Conservation (phyloP, 371 early-diverging fungal genomes). For the Umbelopsis sp. region DNA sequence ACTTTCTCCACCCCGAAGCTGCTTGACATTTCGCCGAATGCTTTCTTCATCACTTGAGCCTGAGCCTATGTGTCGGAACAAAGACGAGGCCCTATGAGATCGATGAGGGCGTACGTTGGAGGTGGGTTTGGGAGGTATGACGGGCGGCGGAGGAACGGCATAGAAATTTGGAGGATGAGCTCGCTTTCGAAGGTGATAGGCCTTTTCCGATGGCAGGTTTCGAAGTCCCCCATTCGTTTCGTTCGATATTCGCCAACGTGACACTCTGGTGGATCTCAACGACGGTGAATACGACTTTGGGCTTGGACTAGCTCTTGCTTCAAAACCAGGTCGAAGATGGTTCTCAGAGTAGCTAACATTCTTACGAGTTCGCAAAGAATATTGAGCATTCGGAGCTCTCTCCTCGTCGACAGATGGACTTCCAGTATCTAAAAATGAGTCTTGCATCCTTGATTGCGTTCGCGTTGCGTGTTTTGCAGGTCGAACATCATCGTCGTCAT, state of each 20-base stretch:
- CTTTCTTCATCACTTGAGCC: slow-evolving; percentile 34
- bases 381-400: not conserved
- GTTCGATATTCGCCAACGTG: slow-evolving; percentile 10
- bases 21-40: slow-evolving; percentile 28
- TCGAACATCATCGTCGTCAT: slow-evolving; percentile 17
- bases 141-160: not conserved
- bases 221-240: not conserved
- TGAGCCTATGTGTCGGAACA: slow-evolving; percentile 1
- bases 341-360: slow-evolving; percentile 4
- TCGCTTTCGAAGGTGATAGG: slow-evolving; percentile 14
- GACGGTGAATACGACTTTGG: not conserved
- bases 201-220: not conserved
- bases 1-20: slow-evolving; percentile 25
- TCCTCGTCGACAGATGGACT: slow-evolving; percentile 24
- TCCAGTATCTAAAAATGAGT: slow-evolving; percentile 30
- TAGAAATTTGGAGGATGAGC: slow-evolving; percentile 14
- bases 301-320: not conserved
- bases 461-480: slow-evolving; percentile 21
- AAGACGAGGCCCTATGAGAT: not conserved
- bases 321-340: not conserved
- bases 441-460: slow-evolving; percentile 26
- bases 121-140: not conserved
- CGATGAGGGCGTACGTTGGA: not conserved
- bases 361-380: not conserved
- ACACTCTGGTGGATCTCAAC: not conserved